Evolutionary conservation across 164 flowering plant species (phyloP).

Genomic region (Piper betle): DNA sequence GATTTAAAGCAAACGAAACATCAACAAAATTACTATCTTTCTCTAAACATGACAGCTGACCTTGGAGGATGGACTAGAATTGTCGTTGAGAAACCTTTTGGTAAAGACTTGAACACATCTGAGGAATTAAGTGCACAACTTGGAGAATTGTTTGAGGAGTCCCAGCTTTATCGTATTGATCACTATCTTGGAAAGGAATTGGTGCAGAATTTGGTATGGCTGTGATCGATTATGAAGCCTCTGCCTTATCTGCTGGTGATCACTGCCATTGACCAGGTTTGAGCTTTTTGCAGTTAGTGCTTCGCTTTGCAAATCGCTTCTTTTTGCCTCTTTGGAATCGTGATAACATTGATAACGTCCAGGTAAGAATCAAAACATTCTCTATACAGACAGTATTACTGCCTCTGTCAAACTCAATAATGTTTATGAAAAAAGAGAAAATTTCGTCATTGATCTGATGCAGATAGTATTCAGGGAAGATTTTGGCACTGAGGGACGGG

Average conservation of each 20-base stretch:
- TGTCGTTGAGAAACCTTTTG: conserved; percentile 98
- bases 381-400: background rate
- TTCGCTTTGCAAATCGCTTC: conserved; percentile 75
- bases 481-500: conserved; percentile 83
- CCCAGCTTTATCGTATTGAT: conserved; percentile 93
- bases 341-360: conserved; percentile 58
- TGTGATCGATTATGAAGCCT: background rate
- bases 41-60: conserved; percentile 48
- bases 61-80: conserved; percentile 97
- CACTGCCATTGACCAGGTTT: conserved; percentile 1
- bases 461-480: conserved; percentile 81
- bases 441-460: background rate
- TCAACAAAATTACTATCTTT: background rate
- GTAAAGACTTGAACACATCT: conserved; percentile 77
- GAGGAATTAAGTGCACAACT: conserved; percentile 82
- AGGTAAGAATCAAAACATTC: conserved; percentile 24
- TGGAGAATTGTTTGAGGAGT: conserved; percentile 84
- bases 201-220: conserved; percentile 89
- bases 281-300: conserved; percentile 46
- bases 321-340: conserved; percentile 78
- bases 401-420: background rate
- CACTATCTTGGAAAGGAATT: conserved; percentile 97
- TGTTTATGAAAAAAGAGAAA: background rate
- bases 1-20: background rate
- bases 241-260: background rate